phyloP scores from a whole-genome alignment of 73 alveolate species.

The Stentor roeselii region DNA sequence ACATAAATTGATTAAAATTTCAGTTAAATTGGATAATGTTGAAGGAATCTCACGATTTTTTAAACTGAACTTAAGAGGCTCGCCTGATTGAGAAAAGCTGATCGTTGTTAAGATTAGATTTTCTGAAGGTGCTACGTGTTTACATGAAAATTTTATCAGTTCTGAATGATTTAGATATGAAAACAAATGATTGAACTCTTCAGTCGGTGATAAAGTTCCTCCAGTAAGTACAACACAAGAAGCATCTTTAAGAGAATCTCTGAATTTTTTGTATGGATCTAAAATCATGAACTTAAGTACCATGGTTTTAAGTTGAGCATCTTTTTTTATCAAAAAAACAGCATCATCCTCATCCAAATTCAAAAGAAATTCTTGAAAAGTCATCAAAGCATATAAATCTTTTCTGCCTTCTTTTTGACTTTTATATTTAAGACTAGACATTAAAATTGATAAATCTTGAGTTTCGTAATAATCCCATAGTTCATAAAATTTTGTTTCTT shows the following conservation, averaged over 20 bases:
- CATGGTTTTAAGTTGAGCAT: too few relatives aligned
- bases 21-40: background rate
- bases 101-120: conserved; percentile 25
- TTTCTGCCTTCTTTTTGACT: background rate
- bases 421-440: background rate
- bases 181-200: background rate
- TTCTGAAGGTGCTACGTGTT: conserved; percentile 17
- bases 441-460: background rate
- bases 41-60: conserved; percentile 23
- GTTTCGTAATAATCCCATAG: background rate
- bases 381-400: background rate
- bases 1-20: background rate
- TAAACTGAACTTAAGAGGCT: conserved; percentile 26
- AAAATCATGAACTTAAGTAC: too few relatives aligned
- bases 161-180: background rate
- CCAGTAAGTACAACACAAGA: conserved; percentile 9
- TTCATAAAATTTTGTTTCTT: background rate
- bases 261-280: background rate
- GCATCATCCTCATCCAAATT: background rate
- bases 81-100: background rate
- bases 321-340: background rate
- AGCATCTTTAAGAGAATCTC: background rate
- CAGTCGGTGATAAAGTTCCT: conserved; percentile 16
- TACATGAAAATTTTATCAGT: background rate
- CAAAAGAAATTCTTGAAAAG: background rate